Base-by-base conservation (phyloP, 2,329 filamentous ascomycete species). In the Bipolaris cookei region DNA sequence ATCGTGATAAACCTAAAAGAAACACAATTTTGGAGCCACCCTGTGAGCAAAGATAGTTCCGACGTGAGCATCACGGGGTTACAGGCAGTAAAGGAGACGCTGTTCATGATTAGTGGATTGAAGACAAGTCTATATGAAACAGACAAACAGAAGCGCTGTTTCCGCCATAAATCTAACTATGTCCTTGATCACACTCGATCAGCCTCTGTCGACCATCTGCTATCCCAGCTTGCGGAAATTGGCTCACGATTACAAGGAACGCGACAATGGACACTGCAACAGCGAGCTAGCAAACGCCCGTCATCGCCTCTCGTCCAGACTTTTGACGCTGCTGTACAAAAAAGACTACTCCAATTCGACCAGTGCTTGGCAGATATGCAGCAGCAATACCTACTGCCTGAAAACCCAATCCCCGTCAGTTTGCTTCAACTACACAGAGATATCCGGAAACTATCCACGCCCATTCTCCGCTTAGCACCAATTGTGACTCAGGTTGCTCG, bases 71-170 rank as follows among this genome's bases (percentile, higher is more conserved):
- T 94, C 5, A 85, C 89, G 0, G 93, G 97, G 71, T 79, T 90
- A 1, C 87, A 93, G 62, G 80, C 88, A 10, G 79, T 93, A 23
- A 86, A 92, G 45, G 92, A 98, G 69, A 85, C 87, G 0, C 80
- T 97, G 0, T 94, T 91, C 67, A 96, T 97, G 91, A 83, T 98
- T 0, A 85, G 87, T 51, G 93, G 93, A 0, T 79, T 95, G 3
- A 84, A 88, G 5, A 94, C 90, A 2, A 88, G 87, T 1, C 71
- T 97, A 1, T 97, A 93, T 67, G 54, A 64, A 8, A 61, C 68
- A 63, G 74, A 79, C 64, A 71, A 51, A 30, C 54, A 62, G 23
- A 65, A 63, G 6, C 68, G 61, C 30, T 71, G 68, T 34, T 63
- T 72, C 5, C 62, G 62, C 4, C 52, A 80, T 39, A 76, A 79